Percentiles rank a stretch among this genome's conserved stretches.
phyloP scores from a whole-genome alignment of 2,329 filamentous ascomycete genomes.

The Cytospora piceae region DNA sequence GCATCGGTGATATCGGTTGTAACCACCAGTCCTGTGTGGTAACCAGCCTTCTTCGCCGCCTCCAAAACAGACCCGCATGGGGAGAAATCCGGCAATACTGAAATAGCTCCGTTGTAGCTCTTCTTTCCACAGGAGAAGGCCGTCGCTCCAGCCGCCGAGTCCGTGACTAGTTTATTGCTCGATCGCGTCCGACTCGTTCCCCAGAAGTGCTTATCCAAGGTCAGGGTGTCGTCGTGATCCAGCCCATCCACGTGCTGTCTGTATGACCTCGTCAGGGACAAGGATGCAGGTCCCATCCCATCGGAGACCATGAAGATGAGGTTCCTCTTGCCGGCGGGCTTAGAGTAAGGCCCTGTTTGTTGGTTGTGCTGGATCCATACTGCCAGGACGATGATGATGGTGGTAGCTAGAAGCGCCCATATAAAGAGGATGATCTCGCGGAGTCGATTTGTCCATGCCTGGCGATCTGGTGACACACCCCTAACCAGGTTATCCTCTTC shows the following conservation, averaged over 20 bases:
- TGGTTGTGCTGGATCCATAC: constrained; percentile 76
- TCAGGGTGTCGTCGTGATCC: constrained; percentile 74
- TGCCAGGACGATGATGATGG: constrained; percentile 76
- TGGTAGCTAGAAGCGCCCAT: constrained; percentile 83
- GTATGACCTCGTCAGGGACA: constrained; percentile 85
- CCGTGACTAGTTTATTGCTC: constrained; percentile 83
- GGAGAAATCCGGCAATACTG: constrained; percentile 79
- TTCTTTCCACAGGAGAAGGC: constrained; percentile 92
- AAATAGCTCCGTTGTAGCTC: constrained; percentile 96
- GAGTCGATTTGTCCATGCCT: constrained; percentile 45
- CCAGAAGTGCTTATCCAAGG: constrained; percentile 86
- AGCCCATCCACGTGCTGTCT: constrained; percentile 76
- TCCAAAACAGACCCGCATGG: constrained; percentile 93
- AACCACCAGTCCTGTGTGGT: constrained; percentile 90
- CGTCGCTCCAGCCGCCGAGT: constrained; percentile 95
- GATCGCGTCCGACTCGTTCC: constrained; percentile 88
- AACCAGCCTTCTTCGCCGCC: constrained; percentile 89
- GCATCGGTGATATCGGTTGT: constrained; percentile 95
- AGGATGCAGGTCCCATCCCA: constrained; percentile 93
- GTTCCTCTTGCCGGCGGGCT: constrained; percentile 73
- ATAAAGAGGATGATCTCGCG: constrained; percentile 76
- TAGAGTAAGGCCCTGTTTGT: constrained; percentile 45
- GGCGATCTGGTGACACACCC: constrained; percentile 26
- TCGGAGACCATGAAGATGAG: constrained; percentile 99
- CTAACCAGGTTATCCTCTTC: constrained; percentile 41